Evolutionary conservation across 768 basidiomycete genomes (phyloP), one percentile per base, ranked within the genome.

Genomic region (Suillus placidus): DNA sequence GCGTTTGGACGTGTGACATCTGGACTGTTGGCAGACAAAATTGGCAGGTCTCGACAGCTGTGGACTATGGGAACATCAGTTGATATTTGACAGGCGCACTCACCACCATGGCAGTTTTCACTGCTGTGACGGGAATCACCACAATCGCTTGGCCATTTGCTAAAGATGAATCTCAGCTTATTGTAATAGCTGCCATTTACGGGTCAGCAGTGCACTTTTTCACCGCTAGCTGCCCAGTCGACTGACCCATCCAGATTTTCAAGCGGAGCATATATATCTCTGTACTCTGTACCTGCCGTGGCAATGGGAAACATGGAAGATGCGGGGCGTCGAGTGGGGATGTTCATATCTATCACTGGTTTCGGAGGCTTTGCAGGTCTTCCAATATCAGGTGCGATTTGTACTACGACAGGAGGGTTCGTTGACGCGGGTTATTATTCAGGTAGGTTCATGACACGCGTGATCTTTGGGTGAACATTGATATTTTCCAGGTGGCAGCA

Each of bases 131-230:
- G 0, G 89, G 83, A 0, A 73, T 86, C 35, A 70, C 88, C 49
- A 90, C 91, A 0, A 87, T 87, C 68, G 79, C 79, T 3, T 94
- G 93, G 93, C 93, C 92, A 1, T 89, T 86, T 72, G 83, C 83
- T 0, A 75, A 71, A 47, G 81, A 72, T 32, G 68, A 83, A 60
- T 78, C 74, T 0, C 77, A 80, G 0, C 78, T 88, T 34, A 80
- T 91, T 4, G 84, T 76, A 7, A 72, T 93, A 45, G 80, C 85
- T 0, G 70, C 91, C 7, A 67, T 88, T 16, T 92, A 92, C 69
- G 91, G 91, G 87, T 90, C 42, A 20, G 62, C 8, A 83, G 75
- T 23, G 16, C 18, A 13, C 52, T 68, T 37, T 40, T 35, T 30
- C n/a, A 18, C 13, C 2, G 43, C 32, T 26, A 40, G 16, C 9